Base-by-base conservation (phyloP, 495 filamentous ascomycete species). In the Talaromyces proteolyticus region DNA sequence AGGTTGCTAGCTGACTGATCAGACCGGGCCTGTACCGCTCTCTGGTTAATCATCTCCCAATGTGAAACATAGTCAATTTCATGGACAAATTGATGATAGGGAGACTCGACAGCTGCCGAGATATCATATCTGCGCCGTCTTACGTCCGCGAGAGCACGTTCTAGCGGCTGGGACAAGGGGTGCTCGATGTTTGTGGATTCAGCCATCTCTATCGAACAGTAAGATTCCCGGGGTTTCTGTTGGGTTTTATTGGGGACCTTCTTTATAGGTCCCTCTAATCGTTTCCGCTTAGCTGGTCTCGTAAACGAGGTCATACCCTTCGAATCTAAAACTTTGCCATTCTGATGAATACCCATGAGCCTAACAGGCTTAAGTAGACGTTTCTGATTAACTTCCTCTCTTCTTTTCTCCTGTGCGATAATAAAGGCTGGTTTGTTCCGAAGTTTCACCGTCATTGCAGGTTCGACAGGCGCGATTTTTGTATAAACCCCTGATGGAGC, bases 371-470 rank as follows among this genome's bases (percentile, higher is more conserved):
- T 63, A 7, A 63, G 26, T n/a, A 69, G 42, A 21, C 52, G 53
- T 39, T 51, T 60, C 36, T 70, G 60, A n/a, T 67, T 47, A 37
- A 23, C 50, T 34, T 54, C 54, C 5, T 59, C 54, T 48, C 49
- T 60, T 34, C 61, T 64, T 50, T 55, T 62, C 26, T 74, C 71
- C 18, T 58, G 41, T 6, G 57, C 52, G 14, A 58, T 7, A 21
- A 73, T 54, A 16, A 46, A 57, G 18, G 55, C 64, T 16, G 73
- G 70, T 41, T 69, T 74, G 3, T 65, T 49, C 17, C 67, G 63
- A 40, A 75, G 40, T n/a, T 69, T 57, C 24, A 76, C 70, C 1
- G 59, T 68, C 10, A 63, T 42, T 10, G 50, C 54, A 34, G 58
- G 42, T 21, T 70, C 64, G 21, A 70, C 56, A 3, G 69, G 71